These are phyloP conservation scores for Leccinum arenicola DNA, from an alignment of 768 basidiomycete species.

Conservation along the genomic window DNA sequence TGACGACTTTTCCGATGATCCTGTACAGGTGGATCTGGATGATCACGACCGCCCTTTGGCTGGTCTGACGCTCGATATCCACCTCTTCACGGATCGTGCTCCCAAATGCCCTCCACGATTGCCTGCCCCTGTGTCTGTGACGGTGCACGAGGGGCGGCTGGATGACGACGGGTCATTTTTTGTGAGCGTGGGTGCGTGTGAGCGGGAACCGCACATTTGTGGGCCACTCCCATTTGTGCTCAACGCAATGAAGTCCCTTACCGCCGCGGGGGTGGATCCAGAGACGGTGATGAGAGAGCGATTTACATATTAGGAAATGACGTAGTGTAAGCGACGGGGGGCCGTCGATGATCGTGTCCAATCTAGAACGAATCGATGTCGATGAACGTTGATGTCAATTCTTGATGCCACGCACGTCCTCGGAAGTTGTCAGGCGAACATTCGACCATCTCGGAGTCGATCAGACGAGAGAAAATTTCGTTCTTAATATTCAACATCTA, in stretches of 20 bases:
- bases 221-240: slow-evolving; percentile 26
- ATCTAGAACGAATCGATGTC: neutral
- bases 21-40: neutral
- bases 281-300: slow-evolving; percentile 24
- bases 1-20: neutral
- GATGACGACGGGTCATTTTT: slow-evolving; percentile 20
- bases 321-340: neutral
- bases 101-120: neutral
- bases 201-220: slow-evolving; percentile 21
- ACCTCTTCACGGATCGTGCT: slow-evolving; percentile 14
- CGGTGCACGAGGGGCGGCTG: slow-evolving; percentile 17
- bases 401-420: neutral
- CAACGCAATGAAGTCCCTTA: slow-evolving; percentile 22
- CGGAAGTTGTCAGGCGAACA: neutral
- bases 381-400: neutral
- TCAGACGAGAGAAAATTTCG: neutral
- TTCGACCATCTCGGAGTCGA: neutral
- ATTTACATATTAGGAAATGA: slow-evolving; percentile 23
- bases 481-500: neutral
- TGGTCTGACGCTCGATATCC: slow-evolving; percentile 17
- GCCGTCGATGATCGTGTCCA: neutral
- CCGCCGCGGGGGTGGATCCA: slow-evolving; percentile 20
- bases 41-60: neutral
- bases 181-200: slow-evolving; percentile 13
- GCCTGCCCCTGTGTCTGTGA: slow-evolving; percentile 11